Conservation (phyloP, 2,329 filamentous ascomycete species). For the Periconia digitata region DNA sequence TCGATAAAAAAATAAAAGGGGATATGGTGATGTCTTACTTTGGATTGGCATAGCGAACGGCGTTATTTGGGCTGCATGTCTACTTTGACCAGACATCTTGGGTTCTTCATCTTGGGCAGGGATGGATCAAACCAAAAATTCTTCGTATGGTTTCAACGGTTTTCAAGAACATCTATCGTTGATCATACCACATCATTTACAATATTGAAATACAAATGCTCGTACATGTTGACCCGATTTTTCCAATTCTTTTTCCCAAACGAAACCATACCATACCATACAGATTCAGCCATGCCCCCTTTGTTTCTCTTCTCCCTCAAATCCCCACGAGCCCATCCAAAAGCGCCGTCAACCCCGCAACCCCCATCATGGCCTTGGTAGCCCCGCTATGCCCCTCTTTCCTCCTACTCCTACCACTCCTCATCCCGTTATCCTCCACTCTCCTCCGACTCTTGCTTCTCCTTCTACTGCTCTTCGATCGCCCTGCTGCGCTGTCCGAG, state of each 20-base stretch:
- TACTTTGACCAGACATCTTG: too few species aligned
- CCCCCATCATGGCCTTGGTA: constrained; percentile 37
- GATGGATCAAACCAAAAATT: neutral
- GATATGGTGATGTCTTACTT: neutral
- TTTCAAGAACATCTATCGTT: too few species aligned
- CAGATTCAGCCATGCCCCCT: neutral
- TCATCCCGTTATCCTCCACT: constrained; percentile 9
- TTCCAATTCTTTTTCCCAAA: too few species aligned
- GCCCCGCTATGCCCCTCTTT: constrained; percentile 27
- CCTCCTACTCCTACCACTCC: too few species aligned
- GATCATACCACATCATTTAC: too few species aligned
- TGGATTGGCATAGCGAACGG: constrained; percentile 21
- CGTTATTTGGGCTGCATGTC: constrained; percentile 6
- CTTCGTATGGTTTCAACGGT: neutral
- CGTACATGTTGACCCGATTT: too few species aligned
- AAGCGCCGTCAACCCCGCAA: constrained; percentile 41
- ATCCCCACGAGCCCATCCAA: constrained; percentile 37
- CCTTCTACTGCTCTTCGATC: neutral
- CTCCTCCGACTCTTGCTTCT: constrained; percentile 16
- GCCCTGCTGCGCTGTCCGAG: constrained; percentile 16
- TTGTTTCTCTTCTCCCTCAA: neutral
- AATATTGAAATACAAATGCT: too few species aligned
- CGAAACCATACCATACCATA: neutral
- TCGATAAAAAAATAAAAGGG: constrained; percentile 9
- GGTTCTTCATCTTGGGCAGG: too few species aligned